phyloP scores from a whole-genome alignment of 805 yeast genomes.

The Candida alai region DNA sequence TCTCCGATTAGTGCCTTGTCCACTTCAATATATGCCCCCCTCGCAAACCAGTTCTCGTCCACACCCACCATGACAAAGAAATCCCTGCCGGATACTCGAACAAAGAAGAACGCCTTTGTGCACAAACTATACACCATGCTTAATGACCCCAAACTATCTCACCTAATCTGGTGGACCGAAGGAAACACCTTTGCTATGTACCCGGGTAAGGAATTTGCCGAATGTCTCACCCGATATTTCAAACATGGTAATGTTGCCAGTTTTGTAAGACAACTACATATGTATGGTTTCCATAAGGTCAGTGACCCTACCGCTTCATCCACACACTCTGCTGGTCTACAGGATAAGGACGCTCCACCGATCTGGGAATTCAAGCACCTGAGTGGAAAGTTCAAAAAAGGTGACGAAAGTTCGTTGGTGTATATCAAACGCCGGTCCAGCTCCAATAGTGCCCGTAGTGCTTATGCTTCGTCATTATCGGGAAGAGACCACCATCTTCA shows the following conservation, averaged over 20 bases:
- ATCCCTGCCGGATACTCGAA: constrained; percentile 12
- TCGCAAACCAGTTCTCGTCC: neutral
- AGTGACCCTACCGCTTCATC: constrained; percentile 34
- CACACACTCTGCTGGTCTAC: constrained; percentile 1
- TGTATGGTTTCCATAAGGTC: constrained; percentile 94
- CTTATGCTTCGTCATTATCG: too few relatives aligned
- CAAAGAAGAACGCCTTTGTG: constrained; percentile 59
- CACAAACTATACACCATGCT: constrained; percentile 41
- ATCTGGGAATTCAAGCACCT: constrained; percentile 58
- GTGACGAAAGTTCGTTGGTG: constrained; percentile 42
- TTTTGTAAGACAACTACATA: constrained; percentile 90
- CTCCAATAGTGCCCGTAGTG: constrained; percentile 21
- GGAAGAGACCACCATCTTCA: too few relatives aligned
- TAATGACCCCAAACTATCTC: constrained; percentile 28
- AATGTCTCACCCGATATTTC: constrained; percentile 66
- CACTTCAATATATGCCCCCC: too few relatives aligned
- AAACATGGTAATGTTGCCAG: constrained; percentile 93
- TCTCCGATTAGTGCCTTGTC: too few relatives aligned
- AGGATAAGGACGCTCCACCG: constrained; percentile 22
- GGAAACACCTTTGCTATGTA: constrained; percentile 57
- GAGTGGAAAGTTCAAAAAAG: constrained; percentile 46
- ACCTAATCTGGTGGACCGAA: constrained; percentile 42
- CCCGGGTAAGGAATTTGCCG: constrained; percentile 62
- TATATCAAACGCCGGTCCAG: constrained; percentile 48
- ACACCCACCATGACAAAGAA: constrained; percentile 22